Evolutionary conservation across 345 rosid species (phyloP).

Genomic region (Toxicodendron radicans): DNA sequence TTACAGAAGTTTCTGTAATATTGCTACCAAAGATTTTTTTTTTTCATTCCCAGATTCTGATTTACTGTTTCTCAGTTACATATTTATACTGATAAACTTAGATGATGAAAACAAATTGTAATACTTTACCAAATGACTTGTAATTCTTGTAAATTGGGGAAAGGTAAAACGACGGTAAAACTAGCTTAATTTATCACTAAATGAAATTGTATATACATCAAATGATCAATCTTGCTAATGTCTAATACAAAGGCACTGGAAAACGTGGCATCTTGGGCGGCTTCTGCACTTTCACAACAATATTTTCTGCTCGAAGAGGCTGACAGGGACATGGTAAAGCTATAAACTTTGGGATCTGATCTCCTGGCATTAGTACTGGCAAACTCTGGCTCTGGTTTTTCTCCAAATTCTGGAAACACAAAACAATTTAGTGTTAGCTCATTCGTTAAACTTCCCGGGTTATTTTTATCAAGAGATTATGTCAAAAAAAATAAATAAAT

Average conservation of each 20-base stretch:
- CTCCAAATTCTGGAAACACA: slow-evolving; percentile 47
- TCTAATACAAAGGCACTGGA: slow-evolving; percentile 74
- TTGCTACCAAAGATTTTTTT: too few species aligned
- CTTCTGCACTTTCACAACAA: slow-evolving; percentile 39
- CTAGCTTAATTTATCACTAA: background rate
- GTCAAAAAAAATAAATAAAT: too few species aligned
- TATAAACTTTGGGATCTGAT: slow-evolving; percentile 70
- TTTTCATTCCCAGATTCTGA: background rate
- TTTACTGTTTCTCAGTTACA: background rate
- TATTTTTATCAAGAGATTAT: too few species aligned
- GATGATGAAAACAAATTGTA: too few species aligned
- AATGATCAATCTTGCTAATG: slow-evolving; percentile 21
- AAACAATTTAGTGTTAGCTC: too few species aligned
- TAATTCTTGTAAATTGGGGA: background rate
- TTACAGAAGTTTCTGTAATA: background rate
- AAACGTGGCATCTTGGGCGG: slow-evolving; percentile 56
- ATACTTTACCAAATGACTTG: background rate
- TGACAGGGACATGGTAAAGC: slow-evolving; percentile 90
- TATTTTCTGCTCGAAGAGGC: slow-evolving; percentile 53
- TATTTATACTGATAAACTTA: too few species aligned
- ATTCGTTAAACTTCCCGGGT: too few species aligned
- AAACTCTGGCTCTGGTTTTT: slow-evolving; percentile 51
- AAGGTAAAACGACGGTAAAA: background rate
- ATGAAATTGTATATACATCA: slow-evolving; percentile 27
- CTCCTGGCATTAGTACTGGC: slow-evolving; percentile 94